phyloP scores from a whole-genome alignment of 495 filamentous ascomycete genomes.

The Thermothielavioides terrestris region DNA sequence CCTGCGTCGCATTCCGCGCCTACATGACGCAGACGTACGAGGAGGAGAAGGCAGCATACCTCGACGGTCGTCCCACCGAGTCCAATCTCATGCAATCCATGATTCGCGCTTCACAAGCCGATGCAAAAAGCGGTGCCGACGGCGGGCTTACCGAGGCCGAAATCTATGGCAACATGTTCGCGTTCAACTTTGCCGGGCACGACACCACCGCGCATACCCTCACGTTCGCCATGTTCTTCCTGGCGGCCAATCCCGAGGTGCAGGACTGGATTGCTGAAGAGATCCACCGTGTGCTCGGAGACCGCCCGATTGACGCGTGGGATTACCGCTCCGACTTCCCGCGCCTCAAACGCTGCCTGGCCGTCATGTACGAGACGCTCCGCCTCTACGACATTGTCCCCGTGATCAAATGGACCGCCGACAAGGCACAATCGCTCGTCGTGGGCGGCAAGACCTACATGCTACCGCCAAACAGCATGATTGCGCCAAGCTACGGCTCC shows the following conservation, averaged over 20 bases:
- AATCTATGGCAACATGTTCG: constrained; percentile 47
- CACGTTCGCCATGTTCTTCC: constrained; percentile 39
- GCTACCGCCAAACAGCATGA: constrained; percentile 16
- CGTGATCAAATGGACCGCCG: constrained; percentile 31
- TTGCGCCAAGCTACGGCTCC: constrained; percentile 8
- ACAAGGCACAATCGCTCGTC: constrained; percentile 13
- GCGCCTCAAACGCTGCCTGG: constrained; percentile 34
- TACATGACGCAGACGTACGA: constrained; percentile 23
- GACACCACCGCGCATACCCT: constrained; percentile 48
- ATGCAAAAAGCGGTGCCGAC: not conserved
- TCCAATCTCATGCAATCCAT: constrained; percentile 15
- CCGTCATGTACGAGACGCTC: constrained; percentile 46
- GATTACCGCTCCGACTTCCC: constrained; percentile 36
- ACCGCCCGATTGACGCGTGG: constrained; percentile 26
- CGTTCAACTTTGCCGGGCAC: constrained; percentile 47
- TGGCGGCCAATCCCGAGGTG: constrained; percentile 40
- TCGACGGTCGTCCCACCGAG: constrained; percentile 12
- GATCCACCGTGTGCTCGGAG: constrained; percentile 15
- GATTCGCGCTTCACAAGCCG: constrained; percentile 14
- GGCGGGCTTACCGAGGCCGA: constrained; percentile 24
- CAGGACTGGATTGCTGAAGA: constrained; percentile 33
- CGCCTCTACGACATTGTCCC: constrained; percentile 41
- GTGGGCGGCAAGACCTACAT: constrained; percentile 11
- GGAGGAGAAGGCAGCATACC: constrained; percentile 1
- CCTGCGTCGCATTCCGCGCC: constrained; percentile 21